Base-by-base conservation (phyloP, 2,329 filamentous ascomycete species). In the Nemania serpens region DNA sequence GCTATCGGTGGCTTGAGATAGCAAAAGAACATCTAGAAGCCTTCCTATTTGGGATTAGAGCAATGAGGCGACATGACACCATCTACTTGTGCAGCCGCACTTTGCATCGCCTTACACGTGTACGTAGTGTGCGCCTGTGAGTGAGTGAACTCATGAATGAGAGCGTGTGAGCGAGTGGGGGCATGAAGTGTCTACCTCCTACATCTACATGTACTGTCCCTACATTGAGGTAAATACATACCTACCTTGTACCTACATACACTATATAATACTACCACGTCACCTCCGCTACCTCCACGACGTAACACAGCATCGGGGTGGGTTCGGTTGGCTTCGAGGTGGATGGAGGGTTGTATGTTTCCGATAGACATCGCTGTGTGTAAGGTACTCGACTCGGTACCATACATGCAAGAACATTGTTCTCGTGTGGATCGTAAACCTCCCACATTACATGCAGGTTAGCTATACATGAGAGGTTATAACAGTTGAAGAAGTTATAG, bases 11-110 rank as follows among this genome's bases (percentile, higher is more conserved):
- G 58, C 42, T 56, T 37, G 59, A 53, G 59, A 53, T 53, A 54
- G 43, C 58, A 20, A 37, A 20, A 51, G 59, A 61, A 53, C 49
- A 39, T 61, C 59, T 55, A 58, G 59, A 61, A 61, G 59, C 59
- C 59, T 61, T 54, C 59, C 59, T 58, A 54, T 58, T 42, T 34
- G 12, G 59, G 59, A 41, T 15, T 29, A 55, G 22, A 41, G 58
- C 34, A 52, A 57, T 29, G 48, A 53, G 48, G 34, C 52, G 20
- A 29, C 37, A 52, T 56, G 47, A 56, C 42, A 50, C 42, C 53
- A 52, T 53, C 47, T n/a, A 7, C 36, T 45, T 36, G 42, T 55
- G 47, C 48, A 60, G 52, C 58, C 47, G 52, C 58, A 55, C 41
- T 22, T 36, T 49, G 42, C 54, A 52, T 61, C 18, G 41, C 54